phyloP scores from a whole-genome alignment of 805 yeast species.

The Starmerella apis region DNA sequence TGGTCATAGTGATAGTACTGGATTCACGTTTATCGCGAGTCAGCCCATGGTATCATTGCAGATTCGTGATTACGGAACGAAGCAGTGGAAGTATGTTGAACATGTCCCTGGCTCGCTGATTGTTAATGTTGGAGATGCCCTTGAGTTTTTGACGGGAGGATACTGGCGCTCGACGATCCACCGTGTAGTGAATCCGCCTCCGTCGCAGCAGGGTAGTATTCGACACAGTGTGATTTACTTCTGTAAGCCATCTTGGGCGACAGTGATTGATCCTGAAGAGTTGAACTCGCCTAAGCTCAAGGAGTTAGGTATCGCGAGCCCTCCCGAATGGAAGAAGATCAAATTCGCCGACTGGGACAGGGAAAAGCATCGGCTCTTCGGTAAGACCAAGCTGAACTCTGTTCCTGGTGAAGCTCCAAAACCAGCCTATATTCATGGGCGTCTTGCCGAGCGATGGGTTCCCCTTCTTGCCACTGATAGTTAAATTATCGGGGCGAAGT shows the following conservation, averaged over 20 bases:
- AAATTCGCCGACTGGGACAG: too few relatives aligned
- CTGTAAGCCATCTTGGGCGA: conserved; percentile 34
- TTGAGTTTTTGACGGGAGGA: conserved; percentile 38
- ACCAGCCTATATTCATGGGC: too few relatives aligned
- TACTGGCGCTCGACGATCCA: conserved; percentile 41
- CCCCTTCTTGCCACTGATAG: too few relatives aligned
- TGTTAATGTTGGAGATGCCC: conserved; percentile 37
- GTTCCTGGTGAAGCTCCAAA: too few relatives aligned
- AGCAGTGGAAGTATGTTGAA: conserved; percentile 34
- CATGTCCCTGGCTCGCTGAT: conserved; percentile 34
- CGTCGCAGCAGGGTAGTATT: conserved; percentile 33
- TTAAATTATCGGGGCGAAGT: too few relatives aligned
- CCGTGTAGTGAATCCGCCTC: conserved; percentile 40
- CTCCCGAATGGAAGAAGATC: too few relatives aligned
- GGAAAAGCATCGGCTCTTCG: too few relatives aligned
- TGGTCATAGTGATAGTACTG: conserved; percentile 41
- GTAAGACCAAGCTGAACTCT: too few relatives aligned
- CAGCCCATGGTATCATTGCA: conserved; percentile 37
- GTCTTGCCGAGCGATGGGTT: too few relatives aligned
- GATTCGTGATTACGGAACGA: conserved; percentile 32
- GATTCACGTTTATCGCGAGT: conserved; percentile 35
- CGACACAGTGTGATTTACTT: conserved; percentile 39
- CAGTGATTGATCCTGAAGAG: too few relatives aligned
- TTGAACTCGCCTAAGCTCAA: too few relatives aligned
- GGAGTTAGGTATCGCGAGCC: too few relatives aligned